phyloP scores from a whole-genome alignment of 345 rosid species.

The Populus pruinosa region DNA sequence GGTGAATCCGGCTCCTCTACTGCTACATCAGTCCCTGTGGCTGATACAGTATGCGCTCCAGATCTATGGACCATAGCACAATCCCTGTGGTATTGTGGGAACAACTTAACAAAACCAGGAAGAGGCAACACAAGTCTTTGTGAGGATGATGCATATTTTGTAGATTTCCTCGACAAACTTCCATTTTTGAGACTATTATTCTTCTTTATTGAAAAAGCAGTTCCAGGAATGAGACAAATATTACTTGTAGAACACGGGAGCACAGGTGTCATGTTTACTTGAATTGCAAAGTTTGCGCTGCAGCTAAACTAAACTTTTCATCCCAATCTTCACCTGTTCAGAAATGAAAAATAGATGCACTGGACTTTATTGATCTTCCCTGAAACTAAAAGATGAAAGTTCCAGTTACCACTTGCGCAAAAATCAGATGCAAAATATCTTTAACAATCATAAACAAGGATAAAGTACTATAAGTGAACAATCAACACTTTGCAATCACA shows the following conservation, averaged over 20 bases:
- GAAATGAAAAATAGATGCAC: neutral
- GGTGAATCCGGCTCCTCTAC: constrained; percentile 61
- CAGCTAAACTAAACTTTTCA: constrained; percentile 26
- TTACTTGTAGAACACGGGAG: constrained; percentile 59
- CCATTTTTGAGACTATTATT: constrained; percentile 40
- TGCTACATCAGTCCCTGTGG: constrained; percentile 61
- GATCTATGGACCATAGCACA: constrained; percentile 36
- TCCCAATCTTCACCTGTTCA: constrained; percentile 36
- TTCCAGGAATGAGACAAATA: constrained; percentile 54
- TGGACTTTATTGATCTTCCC: constrained; percentile 3
- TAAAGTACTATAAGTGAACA: neutral
- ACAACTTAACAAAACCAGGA: constrained; percentile 42
- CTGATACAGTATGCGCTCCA: constrained; percentile 27
- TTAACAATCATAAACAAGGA: neutral
- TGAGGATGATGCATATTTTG: constrained; percentile 23
- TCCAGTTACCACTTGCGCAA: neutral
- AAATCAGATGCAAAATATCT: constrained; percentile 1
- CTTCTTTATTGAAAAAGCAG: constrained; percentile 42
- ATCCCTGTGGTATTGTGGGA: constrained; percentile 43
- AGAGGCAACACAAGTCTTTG: constrained; percentile 45
- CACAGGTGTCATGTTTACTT: constrained; percentile 53
- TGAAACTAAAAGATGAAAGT: neutral
- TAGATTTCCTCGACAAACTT: constrained; percentile 44
- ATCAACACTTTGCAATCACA: constrained; percentile 10
- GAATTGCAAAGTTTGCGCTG: constrained; percentile 11